These are phyloP conservation scores for Effrenium voratum DNA, from an alignment of 73 alveolate species.

Conservation along the genomic window DNA sequence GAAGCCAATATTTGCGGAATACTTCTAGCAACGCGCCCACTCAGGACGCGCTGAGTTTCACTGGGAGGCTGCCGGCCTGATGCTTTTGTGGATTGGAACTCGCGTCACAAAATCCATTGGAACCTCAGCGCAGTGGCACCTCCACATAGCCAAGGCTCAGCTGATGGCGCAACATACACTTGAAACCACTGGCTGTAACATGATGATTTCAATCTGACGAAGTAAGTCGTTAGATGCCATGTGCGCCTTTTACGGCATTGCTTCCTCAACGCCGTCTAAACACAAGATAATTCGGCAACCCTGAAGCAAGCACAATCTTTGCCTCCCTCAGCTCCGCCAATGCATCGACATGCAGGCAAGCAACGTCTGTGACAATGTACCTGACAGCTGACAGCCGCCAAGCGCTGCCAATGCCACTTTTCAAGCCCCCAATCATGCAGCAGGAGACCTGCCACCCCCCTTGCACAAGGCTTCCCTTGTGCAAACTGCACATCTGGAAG, in stretches of 20 bases:
- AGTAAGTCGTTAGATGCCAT: too few relatives aligned
- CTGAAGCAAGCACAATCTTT: not conserved
- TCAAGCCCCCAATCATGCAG: not conserved
- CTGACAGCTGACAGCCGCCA: not conserved
- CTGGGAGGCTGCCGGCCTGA: too few relatives aligned
- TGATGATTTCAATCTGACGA: too few relatives aligned
- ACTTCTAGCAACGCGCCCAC: too few relatives aligned
- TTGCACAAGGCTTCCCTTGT: not conserved
- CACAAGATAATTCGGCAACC: not conserved
- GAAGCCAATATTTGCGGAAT: too few relatives aligned
- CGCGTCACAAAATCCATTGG: conserved; percentile 55
- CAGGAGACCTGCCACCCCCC: not conserved
- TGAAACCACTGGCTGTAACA: not conserved
- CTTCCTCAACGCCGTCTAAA: not conserved
- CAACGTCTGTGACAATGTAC: conserved; percentile 55
- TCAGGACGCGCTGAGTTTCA: too few relatives aligned
- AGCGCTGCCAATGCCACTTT: not conserved
- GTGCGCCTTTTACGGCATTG: not conserved
- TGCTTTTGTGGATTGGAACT: conserved; percentile 79
- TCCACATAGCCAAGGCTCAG: too few relatives aligned
- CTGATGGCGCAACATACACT: not conserved
- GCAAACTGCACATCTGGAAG: too few relatives aligned
- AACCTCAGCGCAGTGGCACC: not conserved
- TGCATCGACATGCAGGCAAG: conserved; percentile 2
- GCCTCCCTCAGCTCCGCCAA: not conserved